A percentile compares a stretch with the other conserved stretches of the same genome.
Evolutionary conservation across 2,329 filamentous ascomycete species (phyloP).

Genomic region (Uncinocarpus reesii): DNA sequence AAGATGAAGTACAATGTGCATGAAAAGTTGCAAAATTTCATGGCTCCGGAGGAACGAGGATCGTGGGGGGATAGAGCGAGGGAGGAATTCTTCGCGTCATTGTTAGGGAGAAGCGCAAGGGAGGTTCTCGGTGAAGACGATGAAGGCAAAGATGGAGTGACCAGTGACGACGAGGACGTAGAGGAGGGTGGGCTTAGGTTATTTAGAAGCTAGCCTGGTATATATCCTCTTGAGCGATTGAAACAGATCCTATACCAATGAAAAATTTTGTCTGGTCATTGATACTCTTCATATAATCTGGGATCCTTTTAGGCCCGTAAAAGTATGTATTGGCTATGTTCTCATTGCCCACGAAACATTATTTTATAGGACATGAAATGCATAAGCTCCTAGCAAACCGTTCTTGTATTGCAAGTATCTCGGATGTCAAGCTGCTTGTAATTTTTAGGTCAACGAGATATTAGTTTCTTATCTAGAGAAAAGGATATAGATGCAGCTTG

Average conservation of each 20-base stretch:
- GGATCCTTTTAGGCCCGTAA: no score
- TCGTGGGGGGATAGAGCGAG: slow-evolving; percentile 71
- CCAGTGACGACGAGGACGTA: slow-evolving; percentile 19
- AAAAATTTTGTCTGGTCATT: no score
- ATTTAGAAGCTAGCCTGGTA: slow-evolving; percentile 22
- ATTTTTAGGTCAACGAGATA: no score
- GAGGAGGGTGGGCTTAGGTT: slow-evolving; percentile 28
- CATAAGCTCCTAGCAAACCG: no score
- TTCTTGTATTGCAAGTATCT: neutral
- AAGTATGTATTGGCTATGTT: no score
- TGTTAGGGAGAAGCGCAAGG: slow-evolving; percentile 56
- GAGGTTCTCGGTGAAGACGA: slow-evolving; percentile 53
- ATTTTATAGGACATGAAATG: no score
- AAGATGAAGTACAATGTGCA: slow-evolving; percentile 93
- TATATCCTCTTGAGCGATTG: no score
- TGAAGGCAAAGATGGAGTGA: slow-evolving; percentile 44
- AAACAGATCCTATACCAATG: no score
- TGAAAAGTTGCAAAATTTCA: slow-evolving; percentile 96
- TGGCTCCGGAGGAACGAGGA: slow-evolving; percentile 78
- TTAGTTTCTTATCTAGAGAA: no score
- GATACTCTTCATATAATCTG: no score
- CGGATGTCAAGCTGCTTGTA: neutral
- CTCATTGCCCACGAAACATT: no score
- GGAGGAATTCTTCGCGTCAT: slow-evolving; percentile 62
- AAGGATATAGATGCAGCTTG: neutral